Percentiles rank a stretch among this genome's conserved stretches.
Conservation (phyloP, 1,139 yeast species). For the Eremothecium coryli region DNA sequence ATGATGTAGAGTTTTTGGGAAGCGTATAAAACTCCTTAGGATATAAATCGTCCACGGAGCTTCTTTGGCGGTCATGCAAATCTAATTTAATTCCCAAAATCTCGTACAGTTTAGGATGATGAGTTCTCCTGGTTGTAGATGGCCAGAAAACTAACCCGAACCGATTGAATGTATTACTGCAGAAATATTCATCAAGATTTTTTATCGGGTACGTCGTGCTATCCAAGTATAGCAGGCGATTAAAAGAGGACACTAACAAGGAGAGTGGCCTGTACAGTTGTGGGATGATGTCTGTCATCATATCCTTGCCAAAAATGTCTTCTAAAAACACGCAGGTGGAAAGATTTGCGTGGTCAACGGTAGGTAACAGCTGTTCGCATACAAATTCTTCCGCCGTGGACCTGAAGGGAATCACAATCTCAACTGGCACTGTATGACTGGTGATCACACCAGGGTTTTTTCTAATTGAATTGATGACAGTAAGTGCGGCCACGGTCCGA, state of each 20-base stretch:
- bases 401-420: slow-evolving; percentile 11
- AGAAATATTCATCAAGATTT: slow-evolving; percentile 10
- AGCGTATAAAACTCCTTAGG: slow-evolving; percentile 6
- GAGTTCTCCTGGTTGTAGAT: slow-evolving; percentile 14
- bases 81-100: slow-evolving; percentile 85
- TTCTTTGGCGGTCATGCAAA: slow-evolving; percentile 1
- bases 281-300: slow-evolving; percentile 8
- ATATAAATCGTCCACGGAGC: slow-evolving; percentile 7
- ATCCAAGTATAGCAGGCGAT: slow-evolving; percentile 12
- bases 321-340: slow-evolving; percentile 11
- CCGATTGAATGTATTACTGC: slow-evolving; percentile 7
- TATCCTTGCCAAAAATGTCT: slow-evolving; percentile 6
- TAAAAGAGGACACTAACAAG: slow-evolving; percentile 13
- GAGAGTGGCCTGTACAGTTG: slow-evolving; percentile 13
- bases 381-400: no score
- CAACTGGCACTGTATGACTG: slow-evolving; percentile 10
- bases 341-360: slow-evolving; percentile 10
- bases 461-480: slow-evolving; percentile 12
- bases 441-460: slow-evolving; percentile 9
- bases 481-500: slow-evolving; percentile 8
- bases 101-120: slow-evolving; percentile 90
- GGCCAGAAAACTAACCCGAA: slow-evolving; percentile 16
- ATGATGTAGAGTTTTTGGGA: slow-evolving; percentile 6
- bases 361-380: slow-evolving; percentile 10
- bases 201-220: slow-evolving; percentile 13